Conservation (phyloP, 2,329 filamentous ascomycete genomes). For the Aspergillus hiratsukae region DNA sequence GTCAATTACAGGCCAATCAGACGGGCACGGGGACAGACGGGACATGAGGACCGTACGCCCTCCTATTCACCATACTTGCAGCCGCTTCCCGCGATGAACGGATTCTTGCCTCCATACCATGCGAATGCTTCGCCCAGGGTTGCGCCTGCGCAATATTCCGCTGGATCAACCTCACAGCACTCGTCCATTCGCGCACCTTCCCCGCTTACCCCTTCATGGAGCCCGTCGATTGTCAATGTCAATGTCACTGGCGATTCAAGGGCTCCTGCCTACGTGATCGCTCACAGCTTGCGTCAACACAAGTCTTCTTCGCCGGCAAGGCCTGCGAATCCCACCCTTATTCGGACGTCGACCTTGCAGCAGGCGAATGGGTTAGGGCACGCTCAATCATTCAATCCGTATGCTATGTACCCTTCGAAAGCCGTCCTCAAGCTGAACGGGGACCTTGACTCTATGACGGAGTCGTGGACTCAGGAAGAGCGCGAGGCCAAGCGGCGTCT, state of each 20-base stretch:
- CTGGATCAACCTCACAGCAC: conserved; percentile 37
- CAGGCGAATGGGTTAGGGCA: conserved; percentile 48
- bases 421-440: conserved; percentile 80
- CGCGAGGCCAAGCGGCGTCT: conserved; percentile 73
- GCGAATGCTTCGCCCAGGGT: conserved; percentile 39
- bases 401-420: conserved; percentile 77
- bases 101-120: conserved; percentile 37
- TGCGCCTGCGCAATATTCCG: conserved; percentile 39
- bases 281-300: conserved; percentile 32
- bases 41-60: conserved; percentile 46
- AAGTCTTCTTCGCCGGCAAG: conserved; percentile 44
- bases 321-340: conserved; percentile 54
- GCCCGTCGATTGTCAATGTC: conserved; percentile 44
- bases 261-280: conserved; percentile 40
- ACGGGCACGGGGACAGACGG: conserved; percentile 44
- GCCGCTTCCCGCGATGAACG: conserved; percentile 42
- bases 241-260: conserved; percentile 42
- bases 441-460: conserved; percentile 77
- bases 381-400: conserved; percentile 64
- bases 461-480: conserved; percentile 79
- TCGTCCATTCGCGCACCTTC: conserved; percentile 46
- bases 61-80: conserved; percentile 50
- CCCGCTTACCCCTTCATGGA: conserved; percentile 46
- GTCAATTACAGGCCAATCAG: conserved; percentile 46
- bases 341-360: conserved; percentile 64